Conservation (phyloP, 2,329 filamentous ascomycete genomes). For the Helotiales sp. region DNA sequence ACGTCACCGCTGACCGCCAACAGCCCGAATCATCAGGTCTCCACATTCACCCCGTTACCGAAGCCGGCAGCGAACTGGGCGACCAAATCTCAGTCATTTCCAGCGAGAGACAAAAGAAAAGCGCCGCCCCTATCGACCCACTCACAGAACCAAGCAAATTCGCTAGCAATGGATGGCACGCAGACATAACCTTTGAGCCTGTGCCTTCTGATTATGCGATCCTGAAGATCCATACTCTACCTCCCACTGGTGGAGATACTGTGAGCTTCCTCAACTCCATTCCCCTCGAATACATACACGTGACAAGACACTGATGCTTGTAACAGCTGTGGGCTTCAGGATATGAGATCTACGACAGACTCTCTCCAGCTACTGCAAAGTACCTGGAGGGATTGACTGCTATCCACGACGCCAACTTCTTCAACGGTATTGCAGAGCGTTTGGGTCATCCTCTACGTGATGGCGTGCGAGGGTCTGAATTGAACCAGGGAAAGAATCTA, state of each 20-base stretch:
- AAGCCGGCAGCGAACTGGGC: slow-evolving; percentile 51
- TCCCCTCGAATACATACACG: neutral
- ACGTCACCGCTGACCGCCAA: neutral
- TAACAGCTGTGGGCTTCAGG: slow-evolving; percentile 51
- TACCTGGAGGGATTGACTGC: slow-evolving; percentile 61
- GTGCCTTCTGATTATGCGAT: slow-evolving; percentile 55
- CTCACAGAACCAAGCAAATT: slow-evolving; percentile 51
- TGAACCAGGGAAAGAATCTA: slow-evolving; percentile 56
- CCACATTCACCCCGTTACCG: slow-evolving; percentile 54
- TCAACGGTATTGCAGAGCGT: slow-evolving; percentile 47
- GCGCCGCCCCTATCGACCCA: slow-evolving; percentile 41
- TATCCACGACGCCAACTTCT: slow-evolving; percentile 52
- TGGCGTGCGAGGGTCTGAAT: slow-evolving; percentile 50
- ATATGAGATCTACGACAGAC: slow-evolving; percentile 65
- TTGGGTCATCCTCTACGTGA: slow-evolving; percentile 48
- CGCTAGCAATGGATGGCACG: slow-evolving; percentile 50
- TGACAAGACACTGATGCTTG: neutral
- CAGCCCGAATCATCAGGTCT: slow-evolving; percentile 43
- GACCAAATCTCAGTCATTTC: slow-evolving; percentile 59
- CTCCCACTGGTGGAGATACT: slow-evolving; percentile 47
- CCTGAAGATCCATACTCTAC: slow-evolving; percentile 49
- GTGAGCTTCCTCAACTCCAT: slow-evolving; percentile 38
- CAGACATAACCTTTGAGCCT: slow-evolving; percentile 54
- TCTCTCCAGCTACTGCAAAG: slow-evolving; percentile 54
- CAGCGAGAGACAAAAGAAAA: slow-evolving; percentile 39